These are phyloP conservation scores for Aureobasidium uvarum DNA, from an alignment of 2,329 filamentous ascomycete genomes.

Conservation along the genomic window DNA sequence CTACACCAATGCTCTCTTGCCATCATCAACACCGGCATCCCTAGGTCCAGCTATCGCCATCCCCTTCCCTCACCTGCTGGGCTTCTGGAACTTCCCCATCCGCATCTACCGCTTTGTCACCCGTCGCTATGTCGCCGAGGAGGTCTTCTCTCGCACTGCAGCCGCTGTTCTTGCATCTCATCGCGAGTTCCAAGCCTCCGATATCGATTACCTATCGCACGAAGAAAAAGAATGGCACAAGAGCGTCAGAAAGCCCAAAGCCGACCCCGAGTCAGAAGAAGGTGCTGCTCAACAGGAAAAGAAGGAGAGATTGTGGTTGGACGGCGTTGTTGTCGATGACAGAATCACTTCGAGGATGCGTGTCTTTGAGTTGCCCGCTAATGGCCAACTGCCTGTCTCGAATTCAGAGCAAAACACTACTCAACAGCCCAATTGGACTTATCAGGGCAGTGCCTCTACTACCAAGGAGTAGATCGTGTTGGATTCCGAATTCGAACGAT, in stretches of 20 bases:
- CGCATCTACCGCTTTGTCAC: constrained; percentile 87
- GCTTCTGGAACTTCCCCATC: constrained; percentile 85
- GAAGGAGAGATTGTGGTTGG: constrained; percentile 61
- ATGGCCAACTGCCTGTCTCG: not conserved
- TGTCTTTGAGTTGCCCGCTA: constrained; percentile 63
- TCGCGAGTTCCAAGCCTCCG: constrained; percentile 61
- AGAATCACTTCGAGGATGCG: constrained; percentile 78
- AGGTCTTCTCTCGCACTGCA: constrained; percentile 82
- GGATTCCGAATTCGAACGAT: not conserved
- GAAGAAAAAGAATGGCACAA: constrained; percentile 87
- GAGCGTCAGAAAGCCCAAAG: constrained; percentile 58
- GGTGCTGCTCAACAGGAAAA: constrained; percentile 30
- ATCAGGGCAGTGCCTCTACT: not conserved
- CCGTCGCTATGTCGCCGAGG: constrained; percentile 78
- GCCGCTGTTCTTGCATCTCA: constrained; percentile 69
- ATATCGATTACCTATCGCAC: constrained; percentile 57
- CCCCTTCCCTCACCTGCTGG: constrained; percentile 83
- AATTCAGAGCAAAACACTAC: not conserved
- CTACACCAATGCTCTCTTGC: constrained; percentile 66
- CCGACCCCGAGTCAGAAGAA: constrained; percentile 44
- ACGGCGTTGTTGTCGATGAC: constrained; percentile 70
- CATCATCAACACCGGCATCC: constrained; percentile 63
- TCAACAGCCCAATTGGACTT: constrained; percentile 2
- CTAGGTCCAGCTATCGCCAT: constrained; percentile 73
- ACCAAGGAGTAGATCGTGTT: not conserved